phyloP scores from a whole-genome alignment of 2,329 filamentous ascomycete genomes.

The Phymatotrichopsis omnivora region DNA sequence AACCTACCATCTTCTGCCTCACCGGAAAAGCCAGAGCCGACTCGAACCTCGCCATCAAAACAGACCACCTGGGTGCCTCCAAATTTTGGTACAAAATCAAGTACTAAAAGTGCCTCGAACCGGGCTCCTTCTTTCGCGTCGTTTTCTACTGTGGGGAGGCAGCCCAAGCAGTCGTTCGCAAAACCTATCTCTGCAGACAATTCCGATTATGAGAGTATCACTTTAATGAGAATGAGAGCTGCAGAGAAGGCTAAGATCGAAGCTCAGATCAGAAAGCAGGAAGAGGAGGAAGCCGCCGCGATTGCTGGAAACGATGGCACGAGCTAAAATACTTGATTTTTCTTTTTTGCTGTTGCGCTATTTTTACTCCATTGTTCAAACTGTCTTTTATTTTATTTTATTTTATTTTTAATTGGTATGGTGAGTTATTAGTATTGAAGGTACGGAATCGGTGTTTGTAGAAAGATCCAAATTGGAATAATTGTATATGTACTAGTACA shows the following conservation, averaged over 20 bases:
- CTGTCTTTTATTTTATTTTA: too few species aligned
- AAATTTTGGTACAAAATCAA: too few species aligned
- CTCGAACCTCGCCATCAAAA: slow-evolving; percentile 6
- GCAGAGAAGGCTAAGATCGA: slow-evolving; percentile 30
- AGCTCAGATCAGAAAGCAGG: slow-evolving; percentile 25
- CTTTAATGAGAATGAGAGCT: slow-evolving; percentile 31
- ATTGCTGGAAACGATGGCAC: too few species aligned
- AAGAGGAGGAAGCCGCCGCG: slow-evolving; percentile 22
- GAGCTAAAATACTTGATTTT: too few species aligned
- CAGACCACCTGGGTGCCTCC: too few species aligned
- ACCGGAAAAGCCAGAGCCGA: not conserved
- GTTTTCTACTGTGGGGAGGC: slow-evolving; percentile 9
- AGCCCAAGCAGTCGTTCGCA: slow-evolving; percentile 18
- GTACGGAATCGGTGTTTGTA: too few species aligned
- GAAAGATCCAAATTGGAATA: too few species aligned
- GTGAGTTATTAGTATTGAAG: too few species aligned
- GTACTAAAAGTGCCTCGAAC: not conserved
- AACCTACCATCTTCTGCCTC: not conserved
- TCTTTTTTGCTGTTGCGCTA: too few species aligned
- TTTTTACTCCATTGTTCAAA: too few species aligned
- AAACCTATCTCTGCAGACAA: slow-evolving; percentile 13
- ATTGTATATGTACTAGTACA: too few species aligned
- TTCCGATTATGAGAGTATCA: slow-evolving; percentile 30
- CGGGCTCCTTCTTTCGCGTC: slow-evolving; percentile 26
- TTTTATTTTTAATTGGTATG: too few species aligned